Percentiles rank a stretch among this genome's conserved stretches.
phyloP scores from a whole-genome alignment of 202 grass and related monocot species.

The Elaeis oleifera region DNA sequence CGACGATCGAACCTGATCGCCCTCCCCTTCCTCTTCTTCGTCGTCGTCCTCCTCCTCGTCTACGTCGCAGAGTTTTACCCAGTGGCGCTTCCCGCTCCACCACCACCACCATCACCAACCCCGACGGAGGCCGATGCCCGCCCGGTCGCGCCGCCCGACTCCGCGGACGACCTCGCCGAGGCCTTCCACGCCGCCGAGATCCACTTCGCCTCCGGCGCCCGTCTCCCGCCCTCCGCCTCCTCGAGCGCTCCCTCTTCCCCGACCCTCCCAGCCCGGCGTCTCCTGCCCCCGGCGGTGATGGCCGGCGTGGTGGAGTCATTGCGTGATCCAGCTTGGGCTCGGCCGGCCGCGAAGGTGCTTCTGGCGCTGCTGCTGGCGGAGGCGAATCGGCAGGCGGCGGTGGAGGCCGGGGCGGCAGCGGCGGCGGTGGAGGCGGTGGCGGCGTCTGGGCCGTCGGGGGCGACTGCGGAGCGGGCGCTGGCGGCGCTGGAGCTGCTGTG shows the following conservation, averaged over 20 bases:
- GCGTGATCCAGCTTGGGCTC: conserved; percentile 47
- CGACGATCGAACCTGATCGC: conserved; percentile 6
- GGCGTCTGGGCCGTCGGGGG: conserved; percentile 46
- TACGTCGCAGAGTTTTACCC: conserved; percentile 94
- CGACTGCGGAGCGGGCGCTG: conserved; percentile 70
- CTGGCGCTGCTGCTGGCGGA: conserved; percentile 69
- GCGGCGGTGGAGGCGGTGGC: conserved; percentile 57
- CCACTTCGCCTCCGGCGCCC: conserved; percentile 61
- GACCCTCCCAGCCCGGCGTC: conserved; percentile 19
- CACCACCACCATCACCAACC: conserved; percentile 49
- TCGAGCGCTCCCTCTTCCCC: conserved; percentile 57
- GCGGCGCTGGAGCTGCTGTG: conserved; percentile 74
- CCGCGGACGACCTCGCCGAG: conserved; percentile 10
- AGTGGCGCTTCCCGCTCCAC: conserved; percentile 89
- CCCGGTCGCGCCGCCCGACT: neutral
- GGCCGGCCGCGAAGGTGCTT: conserved; percentile 66
- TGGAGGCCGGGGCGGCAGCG: conserved; percentile 45
- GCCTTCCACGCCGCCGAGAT: conserved; percentile 46
- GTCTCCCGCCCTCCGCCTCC: conserved; percentile 43
- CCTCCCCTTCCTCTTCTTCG: conserved; percentile 41
- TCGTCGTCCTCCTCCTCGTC: conserved; percentile 86
- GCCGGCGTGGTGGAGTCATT: conserved; percentile 58
- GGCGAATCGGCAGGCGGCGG: conserved; percentile 44
- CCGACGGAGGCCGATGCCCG: neutral
- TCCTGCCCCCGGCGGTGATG: conserved; percentile 40